Percentiles rank a stretch among this genome's conserved stretches.
phyloP scores from a whole-genome alignment of 805 yeast genomes.

The Yamadazyma laniorum region DNA sequence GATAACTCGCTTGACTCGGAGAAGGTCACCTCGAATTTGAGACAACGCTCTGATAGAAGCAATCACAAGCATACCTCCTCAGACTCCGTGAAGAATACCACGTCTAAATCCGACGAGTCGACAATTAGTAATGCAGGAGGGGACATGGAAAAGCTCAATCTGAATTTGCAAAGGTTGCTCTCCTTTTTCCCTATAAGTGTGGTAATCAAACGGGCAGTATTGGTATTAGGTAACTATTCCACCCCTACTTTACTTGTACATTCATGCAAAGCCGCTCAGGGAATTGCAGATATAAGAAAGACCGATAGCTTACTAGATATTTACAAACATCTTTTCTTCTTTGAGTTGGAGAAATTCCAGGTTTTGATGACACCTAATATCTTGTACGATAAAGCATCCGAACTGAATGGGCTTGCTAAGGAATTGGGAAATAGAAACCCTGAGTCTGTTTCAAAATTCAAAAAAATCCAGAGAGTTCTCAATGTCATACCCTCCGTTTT shows the following conservation, averaged over 20 bases:
- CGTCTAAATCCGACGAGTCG: background rate
- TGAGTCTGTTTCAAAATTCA: conserved; percentile 6
- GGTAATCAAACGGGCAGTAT: conserved; percentile 60
- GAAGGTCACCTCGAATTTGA: background rate
- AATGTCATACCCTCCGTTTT: conserved; percentile 7
- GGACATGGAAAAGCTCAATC: conserved; percentile 4
- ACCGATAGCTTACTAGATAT: conserved; percentile 52
- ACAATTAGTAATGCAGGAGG: background rate
- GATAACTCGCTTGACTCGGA: background rate
- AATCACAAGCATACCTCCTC: background rate
- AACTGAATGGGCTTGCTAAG: background rate
- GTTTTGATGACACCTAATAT: conserved; percentile 69
- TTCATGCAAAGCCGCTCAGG: conserved; percentile 55
- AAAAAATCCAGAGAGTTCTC: conserved; percentile 9
- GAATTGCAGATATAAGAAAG: conserved; percentile 54
- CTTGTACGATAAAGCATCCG: conserved; percentile 35
- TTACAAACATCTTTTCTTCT: conserved; percentile 46
- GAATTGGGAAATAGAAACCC: background rate
- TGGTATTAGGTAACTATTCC: conserved; percentile 75
- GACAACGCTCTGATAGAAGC: background rate
- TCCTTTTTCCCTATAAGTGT: conserved; percentile 61
- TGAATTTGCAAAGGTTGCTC: conserved; percentile 20
- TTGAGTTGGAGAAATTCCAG: conserved; percentile 52
- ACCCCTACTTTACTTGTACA: conserved; percentile 72
- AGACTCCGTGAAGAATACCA: background rate